Evolutionary conservation across 495 filamentous ascomycete species (phyloP).

Genomic region (Xylaria palmicola): DNA sequence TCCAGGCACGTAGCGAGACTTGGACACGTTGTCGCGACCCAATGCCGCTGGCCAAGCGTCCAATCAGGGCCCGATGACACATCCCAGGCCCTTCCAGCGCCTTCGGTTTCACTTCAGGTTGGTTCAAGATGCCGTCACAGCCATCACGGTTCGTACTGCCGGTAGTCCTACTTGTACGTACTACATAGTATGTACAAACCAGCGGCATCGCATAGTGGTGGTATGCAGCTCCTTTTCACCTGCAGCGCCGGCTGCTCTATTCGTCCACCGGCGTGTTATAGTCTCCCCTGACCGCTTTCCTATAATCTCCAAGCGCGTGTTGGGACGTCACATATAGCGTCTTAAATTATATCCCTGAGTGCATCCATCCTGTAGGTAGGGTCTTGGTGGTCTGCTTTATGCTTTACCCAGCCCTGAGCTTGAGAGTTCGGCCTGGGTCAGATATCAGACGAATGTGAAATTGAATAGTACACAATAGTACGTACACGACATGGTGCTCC

Average conservation of each 20-base stretch:
- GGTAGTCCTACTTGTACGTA: too few species aligned
- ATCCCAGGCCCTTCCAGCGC: slow-evolving; percentile 31
- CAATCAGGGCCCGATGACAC: slow-evolving; percentile 17
- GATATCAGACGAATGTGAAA: background rate
- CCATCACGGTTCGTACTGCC: too few species aligned
- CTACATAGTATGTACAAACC: too few species aligned
- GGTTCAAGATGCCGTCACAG: slow-evolving; percentile 25
- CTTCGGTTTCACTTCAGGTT: slow-evolving; percentile 33
- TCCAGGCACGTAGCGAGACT: background rate
- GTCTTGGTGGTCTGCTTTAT: background rate
- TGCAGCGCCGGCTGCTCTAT: slow-evolving; percentile 4
- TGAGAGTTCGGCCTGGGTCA: too few species aligned
- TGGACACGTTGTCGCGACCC: slow-evolving; percentile 34
- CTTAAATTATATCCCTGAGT: slow-evolving; percentile 12
- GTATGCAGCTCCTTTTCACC: slow-evolving; percentile 19
- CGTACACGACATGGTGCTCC: background rate
- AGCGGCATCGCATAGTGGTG: too few species aligned
- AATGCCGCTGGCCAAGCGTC: slow-evolving; percentile 18
- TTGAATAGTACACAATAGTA: background rate
- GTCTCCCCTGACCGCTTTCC: slow-evolving; percentile 26
- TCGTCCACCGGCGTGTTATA: slow-evolving; percentile 8
- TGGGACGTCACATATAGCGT: too few species aligned
- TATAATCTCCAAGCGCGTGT: slow-evolving; percentile 27
- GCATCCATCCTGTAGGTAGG: slow-evolving; percentile 2
- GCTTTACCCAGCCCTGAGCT: too few species aligned